Evolutionary conservation across 2,329 filamentous ascomycete species (phyloP), one percentile per base, ranked within the genome.

Genomic region (Penicillium rolfsii): DNA sequence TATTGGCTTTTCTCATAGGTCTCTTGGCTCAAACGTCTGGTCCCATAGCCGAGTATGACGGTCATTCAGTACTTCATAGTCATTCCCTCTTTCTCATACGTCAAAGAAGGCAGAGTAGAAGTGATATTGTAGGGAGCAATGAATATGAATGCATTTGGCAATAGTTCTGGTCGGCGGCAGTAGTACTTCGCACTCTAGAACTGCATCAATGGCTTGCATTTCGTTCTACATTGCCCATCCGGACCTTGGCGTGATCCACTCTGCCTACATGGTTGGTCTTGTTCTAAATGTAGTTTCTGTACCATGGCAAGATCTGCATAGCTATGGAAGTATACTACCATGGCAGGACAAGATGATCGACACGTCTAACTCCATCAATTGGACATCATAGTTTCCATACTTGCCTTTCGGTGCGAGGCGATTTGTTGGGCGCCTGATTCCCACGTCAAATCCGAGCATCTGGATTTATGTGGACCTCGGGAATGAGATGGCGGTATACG

Each of bases 281-380:
- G 55, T 61, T 61, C 57, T 16, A 40, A 36, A 61, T 48, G 1
- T 12, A 50, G 40, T 35, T 35, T 30, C 26, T 30, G 6, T 30
- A 12, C 14, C 30, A 22, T 22, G 19, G 19, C 43, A 26, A 49
- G 19, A 19, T n/a, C 8, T 49, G 24, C 40, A 52, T 57, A 9
- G 45, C 38, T 12, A 19, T 38, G 19, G 22, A 11, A 11, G 16
- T 30, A 22, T 45, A 35, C 40, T 41, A 19, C 46, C 30, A 49
- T 57, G 28, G 54, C 41, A 54, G 53, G 48, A 43, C 58, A 60
- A 16, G 14, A 26, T 9, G 49, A 58, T 58, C 48, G 38, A 53
- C 38, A 58, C 16, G 26, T 53, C 46, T n/a, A 7, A 35, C 36
- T 33, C 11, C 24, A 41, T 11, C 4, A 14, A 41, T 57, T 22